Base-by-base conservation (phyloP, 495 filamentous ascomycete genomes). In the Immersiella caudata region DNA sequence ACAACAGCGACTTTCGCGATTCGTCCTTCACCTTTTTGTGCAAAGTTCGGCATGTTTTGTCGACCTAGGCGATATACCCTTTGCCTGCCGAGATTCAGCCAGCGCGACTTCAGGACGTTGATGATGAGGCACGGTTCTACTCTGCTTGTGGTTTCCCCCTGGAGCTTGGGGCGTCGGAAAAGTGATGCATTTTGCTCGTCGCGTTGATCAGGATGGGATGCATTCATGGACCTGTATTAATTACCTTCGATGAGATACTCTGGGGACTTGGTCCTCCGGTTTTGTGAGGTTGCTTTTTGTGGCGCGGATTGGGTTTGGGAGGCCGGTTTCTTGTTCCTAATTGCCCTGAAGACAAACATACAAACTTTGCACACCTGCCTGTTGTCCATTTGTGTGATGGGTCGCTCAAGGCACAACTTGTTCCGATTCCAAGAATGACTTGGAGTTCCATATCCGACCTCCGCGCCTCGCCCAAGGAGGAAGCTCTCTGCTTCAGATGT, bases 11-110 rank as follows among this genome's bases (percentile, higher is more conserved):
- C 64, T 63, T 62, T 64, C 71, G 55, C 51, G 52, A 46, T 46
- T 46, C 40, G 40, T 46, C 61, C 29, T 60, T 56, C 35, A 58
- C 52, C 33, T 71, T 57, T 68, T 56, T 68, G 72, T 77, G 75
- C 75, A 75, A 68, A 73, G 67, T 69, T 73, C 68, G 73, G 60
- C 21, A 63, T 74, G 71, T 66, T 74, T 66, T 68, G 60, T 66
- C 63, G 68, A 59, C 63, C 67, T 67, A 27, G 61, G 49, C 61
- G 29, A 55, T 27, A 68, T 62, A 59, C 22, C 35, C 26, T 63
- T 67, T 62, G 14, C 62, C 33, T 65, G 35, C 33, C 27, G 33
- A 33, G 18, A 29, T 18, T 46, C 40, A 46, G 24, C 56, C 36
- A 55, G 70, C 68, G 68, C 68, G 55, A 29, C 40, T 64, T 36